Evolutionary conservation across 2,329 filamentous ascomycete genomes (phyloP).

Genomic region (Colletotrichum lindemuthianum): DNA sequence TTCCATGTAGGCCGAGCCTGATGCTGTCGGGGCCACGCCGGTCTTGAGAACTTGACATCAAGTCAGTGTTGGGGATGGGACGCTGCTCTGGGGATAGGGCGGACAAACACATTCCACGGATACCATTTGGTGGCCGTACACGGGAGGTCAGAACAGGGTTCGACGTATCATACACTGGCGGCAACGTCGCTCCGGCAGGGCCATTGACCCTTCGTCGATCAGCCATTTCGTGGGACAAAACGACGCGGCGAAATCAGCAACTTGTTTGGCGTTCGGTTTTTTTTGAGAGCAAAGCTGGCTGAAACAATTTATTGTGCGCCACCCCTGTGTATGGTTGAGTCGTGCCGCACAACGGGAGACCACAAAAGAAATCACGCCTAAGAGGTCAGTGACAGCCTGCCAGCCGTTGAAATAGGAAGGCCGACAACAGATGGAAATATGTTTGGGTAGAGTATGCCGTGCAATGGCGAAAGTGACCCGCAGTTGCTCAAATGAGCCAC

Average conservation of each 20-base stretch:
- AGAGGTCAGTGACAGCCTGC: too few species aligned
- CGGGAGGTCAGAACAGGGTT: conserved; percentile 54
- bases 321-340: too few species aligned
- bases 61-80: conserved; percentile 6
- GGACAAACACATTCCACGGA: conserved; percentile 85
- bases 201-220: conserved; percentile 93
- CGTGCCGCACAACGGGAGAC: too few species aligned
- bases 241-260: neutral
- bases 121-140: conserved; percentile 71
- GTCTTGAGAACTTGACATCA: conserved; percentile 82
- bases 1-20: conserved; percentile 89
- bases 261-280: neutral
- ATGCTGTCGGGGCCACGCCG: conserved; percentile 90
- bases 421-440: too few species aligned
- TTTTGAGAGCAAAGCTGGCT: neutral
- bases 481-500: too few species aligned
- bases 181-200: conserved; percentile 78
- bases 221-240: conserved; percentile 61
- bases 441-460: too few species aligned
- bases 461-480: too few species aligned
- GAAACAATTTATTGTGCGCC: neutral
- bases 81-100: neutral
- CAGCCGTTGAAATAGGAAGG: too few species aligned
- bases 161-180: conserved; percentile 74
- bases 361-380: too few species aligned